Conservation (phyloP, 106 monocot species). For the Vanilla planifolia region DNA sequence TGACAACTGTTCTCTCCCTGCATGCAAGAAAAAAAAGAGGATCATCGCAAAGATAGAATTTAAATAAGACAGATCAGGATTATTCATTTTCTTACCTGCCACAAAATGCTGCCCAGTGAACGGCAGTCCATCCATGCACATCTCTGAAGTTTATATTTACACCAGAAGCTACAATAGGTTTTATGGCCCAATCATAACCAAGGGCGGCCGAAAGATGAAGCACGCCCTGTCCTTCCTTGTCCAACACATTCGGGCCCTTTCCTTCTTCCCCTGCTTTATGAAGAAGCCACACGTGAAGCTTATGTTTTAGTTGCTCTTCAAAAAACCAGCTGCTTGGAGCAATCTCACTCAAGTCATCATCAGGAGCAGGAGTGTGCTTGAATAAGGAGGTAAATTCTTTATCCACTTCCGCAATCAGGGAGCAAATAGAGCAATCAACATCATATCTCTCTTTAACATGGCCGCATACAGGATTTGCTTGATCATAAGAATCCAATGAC, state of each 20-base stretch:
- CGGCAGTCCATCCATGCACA: slow-evolving; percentile 89
- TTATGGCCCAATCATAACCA: slow-evolving; percentile 88
- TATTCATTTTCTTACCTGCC: slow-evolving; percentile 45
- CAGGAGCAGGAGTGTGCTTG: slow-evolving; percentile 14
- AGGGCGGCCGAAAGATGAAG: slow-evolving; percentile 91
- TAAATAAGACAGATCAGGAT: background rate
- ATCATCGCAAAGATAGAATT: background rate
- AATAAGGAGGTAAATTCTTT: slow-evolving; percentile 45
- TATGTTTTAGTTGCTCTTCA: slow-evolving; percentile 61
- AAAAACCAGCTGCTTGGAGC: slow-evolving; percentile 20
- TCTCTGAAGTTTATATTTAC: slow-evolving; percentile 86
- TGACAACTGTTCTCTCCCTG: slow-evolving; percentile 67
- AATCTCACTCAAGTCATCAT: slow-evolving; percentile 16
- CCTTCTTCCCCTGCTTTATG: slow-evolving; percentile 67
- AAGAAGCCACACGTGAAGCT: slow-evolving; percentile 66
- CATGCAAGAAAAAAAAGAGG: slow-evolving; percentile 7
- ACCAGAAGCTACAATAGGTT: slow-evolving; percentile 61
- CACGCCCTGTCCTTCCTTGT: slow-evolving; percentile 77
- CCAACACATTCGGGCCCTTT: slow-evolving; percentile 64
- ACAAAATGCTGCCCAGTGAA: slow-evolving; percentile 92
- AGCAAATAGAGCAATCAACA: slow-evolving; percentile 36
- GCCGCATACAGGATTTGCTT: slow-evolving; percentile 7
- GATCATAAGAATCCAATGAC: slow-evolving; percentile 23
- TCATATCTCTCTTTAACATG: slow-evolving; percentile 22
- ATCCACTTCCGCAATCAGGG: slow-evolving; percentile 39